Evolutionary conservation across 164 flowering plant species (phyloP).

Genomic region (Cinnamomum chago): DNA sequence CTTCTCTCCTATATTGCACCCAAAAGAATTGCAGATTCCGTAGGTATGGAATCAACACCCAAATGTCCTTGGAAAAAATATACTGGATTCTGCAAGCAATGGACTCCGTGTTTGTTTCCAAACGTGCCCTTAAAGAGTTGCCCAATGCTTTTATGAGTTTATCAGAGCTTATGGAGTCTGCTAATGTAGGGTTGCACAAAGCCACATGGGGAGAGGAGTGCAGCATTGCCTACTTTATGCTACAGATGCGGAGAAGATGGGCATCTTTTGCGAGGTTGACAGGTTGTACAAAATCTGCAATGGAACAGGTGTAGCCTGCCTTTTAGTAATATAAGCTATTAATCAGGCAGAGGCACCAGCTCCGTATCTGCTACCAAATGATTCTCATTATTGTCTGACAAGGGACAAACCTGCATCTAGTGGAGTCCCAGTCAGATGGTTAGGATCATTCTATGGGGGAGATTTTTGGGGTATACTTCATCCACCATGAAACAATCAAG

Average conservation of each 20-base stretch:
- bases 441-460: background rate
- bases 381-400: background rate
- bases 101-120: too few species aligned
- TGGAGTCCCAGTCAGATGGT: background rate
- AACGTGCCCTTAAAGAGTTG: background rate
- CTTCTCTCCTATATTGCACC: too few species aligned
- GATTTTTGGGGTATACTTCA: background rate
- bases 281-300: slow-evolving; percentile 44
- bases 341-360: too few species aligned
- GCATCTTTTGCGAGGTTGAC: slow-evolving; percentile 74
- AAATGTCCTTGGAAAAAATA: too few species aligned
- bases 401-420: too few species aligned
- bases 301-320: slow-evolving; percentile 30
- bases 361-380: too few species aligned
- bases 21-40: too few species aligned
- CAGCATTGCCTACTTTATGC: slow-evolving; percentile 41
- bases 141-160: background rate
- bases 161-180: slow-evolving; percentile 6
- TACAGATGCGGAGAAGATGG: slow-evolving; percentile 72
- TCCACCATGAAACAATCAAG: background rate
- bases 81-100: too few species aligned
- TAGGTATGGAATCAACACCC: too few species aligned
- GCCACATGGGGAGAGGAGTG: slow-evolving; percentile 34
- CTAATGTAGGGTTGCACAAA: slow-evolving; percentile 53
- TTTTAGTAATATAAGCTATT: background rate